Evolutionary conservation across 2,329 filamentous ascomycete species (phyloP).

Genomic region (Aspergillus sp.): DNA sequence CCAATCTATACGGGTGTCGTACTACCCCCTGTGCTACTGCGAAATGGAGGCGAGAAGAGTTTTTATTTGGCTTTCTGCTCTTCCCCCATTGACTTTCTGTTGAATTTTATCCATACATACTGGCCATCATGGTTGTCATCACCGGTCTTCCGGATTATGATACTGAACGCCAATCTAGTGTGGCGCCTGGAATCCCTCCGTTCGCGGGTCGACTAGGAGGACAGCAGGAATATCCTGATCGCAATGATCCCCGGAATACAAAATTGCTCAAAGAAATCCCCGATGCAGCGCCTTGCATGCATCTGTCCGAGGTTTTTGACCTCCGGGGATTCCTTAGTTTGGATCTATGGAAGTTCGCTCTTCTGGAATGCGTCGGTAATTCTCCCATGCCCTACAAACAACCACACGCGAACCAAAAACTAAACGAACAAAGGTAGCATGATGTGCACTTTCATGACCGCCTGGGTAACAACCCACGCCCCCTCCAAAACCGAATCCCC

Average conservation of each 20-base stretch:
- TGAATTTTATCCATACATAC: neutral
- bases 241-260: conserved; percentile 22
- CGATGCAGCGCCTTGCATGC: conserved; percentile 39
- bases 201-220: conserved; percentile 33
- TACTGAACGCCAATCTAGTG: neutral
- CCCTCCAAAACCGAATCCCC: conserved; percentile 7
- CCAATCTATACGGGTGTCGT: neutral
- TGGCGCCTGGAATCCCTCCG: conserved; percentile 12
- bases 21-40: neutral
- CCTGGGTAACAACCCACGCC: conserved; percentile 17
- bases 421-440: conserved; percentile 14
- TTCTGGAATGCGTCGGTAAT: conserved; percentile 35
- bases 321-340: conserved; percentile 26
- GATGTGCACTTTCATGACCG: conserved; percentile 21
- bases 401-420: neutral
- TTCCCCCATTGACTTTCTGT: neutral
- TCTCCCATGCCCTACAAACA: neutral
- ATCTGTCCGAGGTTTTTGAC: conserved; percentile 28
- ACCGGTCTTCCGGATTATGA: conserved; percentile 10
- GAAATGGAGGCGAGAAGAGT: neutral
- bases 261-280: conserved; percentile 28
- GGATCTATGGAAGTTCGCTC: conserved; percentile 36
- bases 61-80: neutral
- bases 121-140: neutral
- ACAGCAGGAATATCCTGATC: conserved; percentile 31